Percentiles rank a stretch among this genome's conserved stretches.
These are phyloP conservation scores for Torulaspora indica DNA, from an alignment of 805 yeast genomes.

Conservation along the genomic window DNA sequence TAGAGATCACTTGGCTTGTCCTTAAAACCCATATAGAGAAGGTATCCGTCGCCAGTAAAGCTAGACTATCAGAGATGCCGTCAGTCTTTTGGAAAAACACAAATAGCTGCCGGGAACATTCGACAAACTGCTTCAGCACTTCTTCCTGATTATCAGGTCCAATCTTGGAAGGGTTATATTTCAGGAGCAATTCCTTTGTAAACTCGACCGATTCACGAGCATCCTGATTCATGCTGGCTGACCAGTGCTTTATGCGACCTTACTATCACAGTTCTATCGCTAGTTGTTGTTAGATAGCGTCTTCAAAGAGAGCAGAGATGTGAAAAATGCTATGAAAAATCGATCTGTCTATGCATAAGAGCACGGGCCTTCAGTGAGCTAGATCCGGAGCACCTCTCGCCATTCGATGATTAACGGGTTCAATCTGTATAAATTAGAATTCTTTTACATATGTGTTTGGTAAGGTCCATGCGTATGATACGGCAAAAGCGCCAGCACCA, in stretches of 20 bases:
- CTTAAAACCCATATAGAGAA: slow-evolving; percentile 63
- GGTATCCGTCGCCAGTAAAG: slow-evolving; percentile 51
- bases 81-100: slow-evolving; percentile 8
- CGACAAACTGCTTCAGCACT: slow-evolving; percentile 7
- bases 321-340: neutral
- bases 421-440: slow-evolving; percentile 10
- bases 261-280: neutral
- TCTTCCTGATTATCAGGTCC: slow-evolving; percentile 3
- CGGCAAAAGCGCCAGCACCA: slow-evolving; percentile 1
- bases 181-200: slow-evolving; percentile 11
- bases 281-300: neutral
- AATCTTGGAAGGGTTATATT: slow-evolving; percentile 15
- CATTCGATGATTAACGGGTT: slow-evolving; percentile 1
- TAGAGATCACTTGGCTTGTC: slow-evolving; percentile 40
- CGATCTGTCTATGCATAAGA: neutral
- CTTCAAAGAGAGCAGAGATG: neutral
- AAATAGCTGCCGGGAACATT: slow-evolving; percentile 9
- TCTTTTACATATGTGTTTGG: slow-evolving; percentile 5
- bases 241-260: neutral
- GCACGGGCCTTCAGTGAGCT: too few relatives aligned
- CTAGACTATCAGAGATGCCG: slow-evolving; percentile 11
- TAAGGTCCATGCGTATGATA: slow-evolving; percentile 9
- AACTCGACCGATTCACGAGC: neutral
- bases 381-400: too few relatives aligned
- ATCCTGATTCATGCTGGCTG: neutral